Conservation (phyloP, 1,284 basidiomycete genomes). For the Dichomitus squalens region DNA sequence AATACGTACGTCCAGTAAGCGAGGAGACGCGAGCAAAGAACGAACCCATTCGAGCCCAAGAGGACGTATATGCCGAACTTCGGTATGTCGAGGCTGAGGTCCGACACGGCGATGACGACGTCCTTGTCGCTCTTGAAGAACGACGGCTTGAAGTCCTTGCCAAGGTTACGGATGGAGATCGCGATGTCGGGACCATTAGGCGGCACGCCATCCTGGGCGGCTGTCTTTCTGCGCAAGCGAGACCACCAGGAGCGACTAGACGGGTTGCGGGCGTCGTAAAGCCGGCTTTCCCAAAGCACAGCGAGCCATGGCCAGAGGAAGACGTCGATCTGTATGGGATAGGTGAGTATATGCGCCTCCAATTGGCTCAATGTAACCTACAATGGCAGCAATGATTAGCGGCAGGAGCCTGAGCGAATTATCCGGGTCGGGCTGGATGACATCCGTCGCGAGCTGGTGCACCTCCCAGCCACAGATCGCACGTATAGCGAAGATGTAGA, state of each 20-base stretch:
- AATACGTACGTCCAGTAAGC: background rate
- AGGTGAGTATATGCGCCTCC: background rate
- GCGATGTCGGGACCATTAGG: slow-evolving; percentile 47
- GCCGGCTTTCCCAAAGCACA: slow-evolving; percentile 54
- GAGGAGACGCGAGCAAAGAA: slow-evolving; percentile 1
- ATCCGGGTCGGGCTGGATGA: slow-evolving; percentile 60
- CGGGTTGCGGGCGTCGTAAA: slow-evolving; percentile 61
- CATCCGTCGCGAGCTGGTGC: slow-evolving; percentile 51
- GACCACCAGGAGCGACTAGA: slow-evolving; percentile 33
- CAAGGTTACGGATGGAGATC: slow-evolving; percentile 61
- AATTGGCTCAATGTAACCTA: slow-evolving; percentile 36
- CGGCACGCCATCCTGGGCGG: slow-evolving; percentile 22
- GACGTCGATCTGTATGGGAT: slow-evolving; percentile 55
- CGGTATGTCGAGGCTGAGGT: slow-evolving; percentile 68
- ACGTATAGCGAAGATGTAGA: slow-evolving; percentile 73
- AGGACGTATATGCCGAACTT: slow-evolving; percentile 75
- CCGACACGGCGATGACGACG: slow-evolving; percentile 59
- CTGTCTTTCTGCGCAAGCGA: slow-evolving; percentile 23
- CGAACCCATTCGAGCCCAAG: slow-evolving; percentile 72
- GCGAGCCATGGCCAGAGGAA: slow-evolving; percentile 74
- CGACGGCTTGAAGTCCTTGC: slow-evolving; percentile 56
- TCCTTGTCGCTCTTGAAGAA: slow-evolving; percentile 41
- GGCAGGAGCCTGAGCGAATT: slow-evolving; percentile 58
- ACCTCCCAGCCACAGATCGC: slow-evolving; percentile 71
- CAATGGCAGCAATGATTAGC: slow-evolving; percentile 63